Evolutionary conservation across 83 land plant species (phyloP).

Genomic region (Diphasiastrum complanatum): DNA sequence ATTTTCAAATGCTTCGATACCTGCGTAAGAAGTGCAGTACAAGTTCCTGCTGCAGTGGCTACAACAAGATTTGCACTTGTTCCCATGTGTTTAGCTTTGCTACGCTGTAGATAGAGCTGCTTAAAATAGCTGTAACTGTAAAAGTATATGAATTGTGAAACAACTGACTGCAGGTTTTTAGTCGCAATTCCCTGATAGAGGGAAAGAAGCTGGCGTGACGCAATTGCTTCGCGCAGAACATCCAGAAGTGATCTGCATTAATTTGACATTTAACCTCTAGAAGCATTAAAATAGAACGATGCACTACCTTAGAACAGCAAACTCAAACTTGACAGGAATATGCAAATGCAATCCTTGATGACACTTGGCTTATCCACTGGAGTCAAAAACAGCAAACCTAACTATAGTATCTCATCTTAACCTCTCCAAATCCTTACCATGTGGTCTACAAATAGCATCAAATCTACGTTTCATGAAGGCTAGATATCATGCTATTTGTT

Average conservation of each 20-base stretch:
- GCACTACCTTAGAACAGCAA: too few relatives aligned
- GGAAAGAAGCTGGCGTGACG: conserved; percentile 46
- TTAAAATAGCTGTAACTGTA: conserved; percentile 89
- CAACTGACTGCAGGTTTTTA: conserved; percentile 79
- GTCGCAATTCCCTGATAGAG: conserved; percentile 92
- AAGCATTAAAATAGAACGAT: too few relatives aligned
- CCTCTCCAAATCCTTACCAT: too few relatives aligned
- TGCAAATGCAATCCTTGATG: too few relatives aligned
- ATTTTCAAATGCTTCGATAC: conserved; percentile 32
- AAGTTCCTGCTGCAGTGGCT: conserved; percentile 92
- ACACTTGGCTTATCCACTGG: too few relatives aligned
- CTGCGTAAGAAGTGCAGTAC: conserved; percentile 64
- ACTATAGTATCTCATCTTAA: too few relatives aligned
- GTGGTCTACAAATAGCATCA: too few relatives aligned
- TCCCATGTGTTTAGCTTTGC: conserved; percentile 49
- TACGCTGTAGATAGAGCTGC: conserved; percentile 53
- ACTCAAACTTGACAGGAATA: too few relatives aligned
- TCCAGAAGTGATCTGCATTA: conserved; percentile 70
- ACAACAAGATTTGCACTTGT: conserved; percentile 67
- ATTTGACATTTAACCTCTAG: too few relatives aligned
- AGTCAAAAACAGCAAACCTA: too few relatives aligned
- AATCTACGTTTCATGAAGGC: too few relatives aligned
- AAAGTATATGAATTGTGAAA: conserved; percentile 84
- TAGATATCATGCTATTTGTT: too few relatives aligned
- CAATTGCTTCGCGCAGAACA: conserved; percentile 75